Evolutionary conservation across 1,139 yeast species (phyloP).

Genomic region (Pichia sp.): DNA sequence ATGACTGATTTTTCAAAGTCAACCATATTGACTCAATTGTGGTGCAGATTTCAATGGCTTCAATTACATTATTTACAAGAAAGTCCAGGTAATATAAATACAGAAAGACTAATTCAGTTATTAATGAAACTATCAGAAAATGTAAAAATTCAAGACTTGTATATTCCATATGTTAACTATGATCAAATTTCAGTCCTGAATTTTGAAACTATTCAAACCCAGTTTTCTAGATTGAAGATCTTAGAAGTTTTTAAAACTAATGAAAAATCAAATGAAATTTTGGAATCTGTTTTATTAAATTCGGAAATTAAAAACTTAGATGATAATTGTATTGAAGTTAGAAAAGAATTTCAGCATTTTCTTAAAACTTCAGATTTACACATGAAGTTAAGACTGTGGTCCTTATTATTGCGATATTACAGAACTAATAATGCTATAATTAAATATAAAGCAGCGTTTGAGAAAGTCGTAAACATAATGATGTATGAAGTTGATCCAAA

Average conservation of each 20-base stretch:
- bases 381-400: conserved; percentile 71
- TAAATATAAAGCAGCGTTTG: conserved; percentile 50
- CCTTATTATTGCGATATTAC: conserved; percentile 59
- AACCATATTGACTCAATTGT: conserved; percentile 8
- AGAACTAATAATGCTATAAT: conserved; percentile 34
- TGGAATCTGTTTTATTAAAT: conserved; percentile 37
- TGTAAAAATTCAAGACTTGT: conserved; percentile 11
- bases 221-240: conserved; percentile 61
- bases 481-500: conserved; percentile 33
- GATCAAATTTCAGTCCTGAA: conserved; percentile 56
- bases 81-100: conserved; percentile 14
- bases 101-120: conserved; percentile 11
- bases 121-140: conserved; percentile 15
- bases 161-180: conserved; percentile 39
- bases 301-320: conserved; percentile 1
- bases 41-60: conserved; percentile 25
- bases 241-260: conserved; percentile 60
- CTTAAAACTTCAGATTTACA: conserved; percentile 58
- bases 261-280: conserved; percentile 36
- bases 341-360: conserved; percentile 51
- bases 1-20: neutral
- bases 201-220: conserved; percentile 45
- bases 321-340: conserved; percentile 26
- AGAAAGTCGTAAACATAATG: conserved; percentile 41
- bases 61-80: conserved; percentile 20